Percentiles rank a stretch among this genome's conserved stretches.
Conservation (phyloP, 2,329 filamentous ascomycete species). For the Purpureocillium takamizusanense region DNA sequence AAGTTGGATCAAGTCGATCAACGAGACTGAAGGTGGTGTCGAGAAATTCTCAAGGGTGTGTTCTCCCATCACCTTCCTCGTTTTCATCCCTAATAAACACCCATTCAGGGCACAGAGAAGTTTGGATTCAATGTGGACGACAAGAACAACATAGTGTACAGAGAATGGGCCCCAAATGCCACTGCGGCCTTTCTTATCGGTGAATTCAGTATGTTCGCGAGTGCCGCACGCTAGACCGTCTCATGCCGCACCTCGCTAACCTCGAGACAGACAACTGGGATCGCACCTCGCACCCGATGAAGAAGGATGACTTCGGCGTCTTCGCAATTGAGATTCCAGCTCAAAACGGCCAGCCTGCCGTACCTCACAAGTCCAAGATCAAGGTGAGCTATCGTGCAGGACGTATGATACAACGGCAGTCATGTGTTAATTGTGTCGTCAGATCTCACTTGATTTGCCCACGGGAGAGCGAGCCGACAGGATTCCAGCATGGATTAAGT, state of each 20-base stretch:
- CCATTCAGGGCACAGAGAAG: constrained; percentile 66
- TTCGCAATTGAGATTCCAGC: constrained; percentile 76
- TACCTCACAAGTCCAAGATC: constrained; percentile 89
- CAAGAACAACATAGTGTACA: constrained; percentile 80
- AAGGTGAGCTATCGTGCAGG: constrained; percentile 53
- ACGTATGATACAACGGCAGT: background rate
- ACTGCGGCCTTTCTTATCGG: constrained; percentile 77
- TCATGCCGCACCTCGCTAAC: constrained; percentile 17
- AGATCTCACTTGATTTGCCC: constrained; percentile 74
- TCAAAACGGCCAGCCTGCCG: constrained; percentile 63
- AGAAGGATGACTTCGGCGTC: constrained; percentile 73
- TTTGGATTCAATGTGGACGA: constrained; percentile 77
- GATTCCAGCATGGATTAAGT: constrained; percentile 92
- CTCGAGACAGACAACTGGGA: constrained; percentile 68
- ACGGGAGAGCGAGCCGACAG: constrained; percentile 76
- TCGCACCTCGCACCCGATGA: constrained; percentile 75
- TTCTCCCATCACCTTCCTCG: constrained; percentile 3
- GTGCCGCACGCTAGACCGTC: background rate
- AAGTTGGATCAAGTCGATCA: constrained; percentile 77
- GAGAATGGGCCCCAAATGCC: constrained; percentile 95
- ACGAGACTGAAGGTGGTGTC: constrained; percentile 77
- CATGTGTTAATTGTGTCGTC: background rate
- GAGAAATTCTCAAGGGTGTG: constrained; percentile 81
- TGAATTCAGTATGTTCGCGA: constrained; percentile 70
- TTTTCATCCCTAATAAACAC: background rate